Percentiles rank a stretch among this genome's conserved stretches.
phyloP scores from a whole-genome alignment of 2,329 filamentous ascomycete genomes.

The Clarireedia monteithiana region DNA sequence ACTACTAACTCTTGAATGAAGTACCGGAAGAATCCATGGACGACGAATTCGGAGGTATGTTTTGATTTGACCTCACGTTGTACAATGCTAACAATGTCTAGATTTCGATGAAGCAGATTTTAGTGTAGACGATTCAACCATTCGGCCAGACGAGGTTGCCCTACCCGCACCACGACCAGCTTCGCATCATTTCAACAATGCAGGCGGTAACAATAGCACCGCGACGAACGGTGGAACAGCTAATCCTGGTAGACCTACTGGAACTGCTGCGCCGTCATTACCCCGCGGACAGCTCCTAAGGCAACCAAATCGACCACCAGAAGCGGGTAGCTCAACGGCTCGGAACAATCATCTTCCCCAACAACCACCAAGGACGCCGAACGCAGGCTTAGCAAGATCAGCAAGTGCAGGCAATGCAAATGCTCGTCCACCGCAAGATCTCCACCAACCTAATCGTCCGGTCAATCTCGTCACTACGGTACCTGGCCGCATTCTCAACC shows the following conservation, averaged over 20 bases:
- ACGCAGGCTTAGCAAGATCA: constrained; percentile 23
- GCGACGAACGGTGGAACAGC: constrained; percentile 7
- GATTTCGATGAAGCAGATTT: constrained; percentile 75
- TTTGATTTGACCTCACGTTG: constrained; percentile 31
- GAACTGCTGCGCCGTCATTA: background rate
- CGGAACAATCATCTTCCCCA: constrained; percentile 14
- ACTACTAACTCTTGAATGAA: constrained; percentile 19
- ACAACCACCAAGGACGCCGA: constrained; percentile 28
- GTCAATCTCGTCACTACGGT: constrained; percentile 12
- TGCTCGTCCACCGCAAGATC: constrained; percentile 17
- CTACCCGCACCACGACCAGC: constrained; percentile 35
- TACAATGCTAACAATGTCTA: constrained; percentile 34
- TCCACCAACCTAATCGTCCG: constrained; percentile 10
- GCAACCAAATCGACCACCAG: constrained; percentile 24
- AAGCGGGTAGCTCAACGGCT: constrained; percentile 9
- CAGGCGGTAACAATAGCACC: constrained; percentile 12
- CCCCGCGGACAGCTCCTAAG: constrained; percentile 21
- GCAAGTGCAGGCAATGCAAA: constrained; percentile 15
- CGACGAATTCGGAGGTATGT: constrained; percentile 47
- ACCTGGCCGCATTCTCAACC: constrained; percentile 24
- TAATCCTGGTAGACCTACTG: constrained; percentile 27
- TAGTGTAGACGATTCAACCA: constrained; percentile 53
- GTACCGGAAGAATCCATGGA: constrained; percentile 37
- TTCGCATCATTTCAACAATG: constrained; percentile 17
- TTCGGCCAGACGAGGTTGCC: constrained; percentile 69